Evolutionary conservation across 352 stramenopile species (phyloP).

Genomic region (Phytophthora megakarya): DNA sequence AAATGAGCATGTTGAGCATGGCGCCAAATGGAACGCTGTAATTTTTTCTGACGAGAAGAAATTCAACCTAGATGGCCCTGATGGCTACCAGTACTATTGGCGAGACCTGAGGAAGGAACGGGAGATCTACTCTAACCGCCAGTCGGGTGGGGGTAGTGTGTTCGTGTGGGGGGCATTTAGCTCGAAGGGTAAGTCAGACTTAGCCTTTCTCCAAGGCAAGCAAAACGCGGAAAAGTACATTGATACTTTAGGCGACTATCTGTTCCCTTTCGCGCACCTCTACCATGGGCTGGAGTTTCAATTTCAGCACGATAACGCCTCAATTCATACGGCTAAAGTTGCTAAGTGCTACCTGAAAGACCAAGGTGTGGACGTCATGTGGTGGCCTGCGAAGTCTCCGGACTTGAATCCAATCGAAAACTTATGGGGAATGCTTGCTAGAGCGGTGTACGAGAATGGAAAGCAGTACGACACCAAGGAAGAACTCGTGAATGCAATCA

Average conservation of each 20-base stretch:
- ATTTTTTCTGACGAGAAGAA: conserved; percentile 15
- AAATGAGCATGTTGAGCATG: not conserved
- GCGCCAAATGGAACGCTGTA: not conserved
- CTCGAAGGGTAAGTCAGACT: not conserved
- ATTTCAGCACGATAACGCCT: conserved; percentile 7
- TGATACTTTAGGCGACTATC: conserved; percentile 4
- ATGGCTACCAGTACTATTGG: conserved; percentile 8
- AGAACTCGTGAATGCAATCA: too few relatives aligned
- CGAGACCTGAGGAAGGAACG: not conserved
- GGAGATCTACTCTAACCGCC: not conserved
- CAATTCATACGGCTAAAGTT: conserved; percentile 3
- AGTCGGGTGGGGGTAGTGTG: not conserved
- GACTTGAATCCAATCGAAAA: conserved; percentile 9
- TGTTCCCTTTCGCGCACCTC: conserved; percentile 8
- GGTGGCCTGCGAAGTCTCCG: conserved; percentile 1
- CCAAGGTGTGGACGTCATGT: not conserved
- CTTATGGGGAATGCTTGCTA: not conserved
- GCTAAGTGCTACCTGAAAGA: conserved; percentile 4
- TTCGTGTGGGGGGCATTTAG: conserved; percentile 1
- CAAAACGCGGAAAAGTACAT: not conserved
- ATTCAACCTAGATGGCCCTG: conserved; percentile 9
- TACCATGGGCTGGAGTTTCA: conserved; percentile 4
- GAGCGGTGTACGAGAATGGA: conserved; percentile 17
- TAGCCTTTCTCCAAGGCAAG: not conserved
- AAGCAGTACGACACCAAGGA: conserved; percentile 1